These are phyloP conservation scores for Daldinia grandis DNA, from an alignment of 495 filamentous ascomycete genomes.

Conservation along the genomic window DNA sequence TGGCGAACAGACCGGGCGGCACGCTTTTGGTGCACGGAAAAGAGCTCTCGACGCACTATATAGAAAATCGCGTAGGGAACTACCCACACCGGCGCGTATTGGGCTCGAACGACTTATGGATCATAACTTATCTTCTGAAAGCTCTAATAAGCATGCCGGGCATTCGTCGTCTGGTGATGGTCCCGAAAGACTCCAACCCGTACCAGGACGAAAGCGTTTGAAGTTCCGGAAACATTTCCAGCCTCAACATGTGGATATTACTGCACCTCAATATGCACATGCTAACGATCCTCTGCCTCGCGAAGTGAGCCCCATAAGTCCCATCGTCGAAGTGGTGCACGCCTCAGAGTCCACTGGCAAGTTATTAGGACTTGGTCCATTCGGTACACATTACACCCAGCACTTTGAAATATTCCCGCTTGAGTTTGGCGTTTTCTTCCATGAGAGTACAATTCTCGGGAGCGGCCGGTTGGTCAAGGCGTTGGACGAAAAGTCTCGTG, in stretches of 20 bases:
- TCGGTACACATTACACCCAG: conserved; percentile 72
- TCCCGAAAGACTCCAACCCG: conserved; percentile 40
- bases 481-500: conserved; percentile 48
- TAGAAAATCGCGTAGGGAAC: conserved; percentile 49
- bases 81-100: conserved; percentile 29
- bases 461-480: conserved; percentile 69
- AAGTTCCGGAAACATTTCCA: conserved; percentile 57
- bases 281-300: conserved; percentile 58
- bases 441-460: conserved; percentile 78
- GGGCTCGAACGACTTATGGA: conserved; percentile 43
- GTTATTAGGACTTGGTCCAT: conserved; percentile 64
- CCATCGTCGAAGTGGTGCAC: conserved; percentile 27
- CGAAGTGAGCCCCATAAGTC: conserved; percentile 25
- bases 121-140: conserved; percentile 27
- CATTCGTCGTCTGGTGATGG: conserved; percentile 34
- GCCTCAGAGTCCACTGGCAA: conserved; percentile 49
- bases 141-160: conserved; percentile 23
- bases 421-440: conserved; percentile 74
- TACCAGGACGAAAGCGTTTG: conserved; percentile 38
- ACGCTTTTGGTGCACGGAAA: conserved; percentile 53
- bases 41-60: conserved; percentile 58
- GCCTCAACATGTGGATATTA: conserved; percentile 62
- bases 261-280: conserved; percentile 57
- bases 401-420: conserved; percentile 79
- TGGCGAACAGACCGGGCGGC: conserved; percentile 32